These are phyloP conservation scores for Citrus cavaleriei DNA, from an alignment of 345 rosid genomes.

Conservation along the genomic window DNA sequence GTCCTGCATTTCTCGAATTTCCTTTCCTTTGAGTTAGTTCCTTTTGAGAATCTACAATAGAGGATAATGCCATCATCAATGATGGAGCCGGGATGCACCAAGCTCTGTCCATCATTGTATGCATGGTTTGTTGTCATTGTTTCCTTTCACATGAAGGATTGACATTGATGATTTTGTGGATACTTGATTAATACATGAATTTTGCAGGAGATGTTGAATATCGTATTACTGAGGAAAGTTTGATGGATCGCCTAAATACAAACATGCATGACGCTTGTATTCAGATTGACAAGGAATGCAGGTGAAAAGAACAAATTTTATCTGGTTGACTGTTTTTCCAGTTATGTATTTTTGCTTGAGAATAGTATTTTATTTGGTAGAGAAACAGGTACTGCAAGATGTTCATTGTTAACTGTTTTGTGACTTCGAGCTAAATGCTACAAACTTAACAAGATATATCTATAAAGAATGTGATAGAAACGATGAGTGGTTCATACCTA, in stretches of 20 bases:
- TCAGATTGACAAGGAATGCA: slow-evolving; percentile 63
- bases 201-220: slow-evolving; percentile 42
- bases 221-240: slow-evolving; percentile 58
- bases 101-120: not conserved
- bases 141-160: not conserved
- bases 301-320: slow-evolving; percentile 30
- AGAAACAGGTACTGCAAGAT: not conserved
- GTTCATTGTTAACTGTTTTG: not conserved
- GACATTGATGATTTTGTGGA: not conserved
- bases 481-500: not conserved
- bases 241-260: slow-evolving; percentile 67
- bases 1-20: not conserved
- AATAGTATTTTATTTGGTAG: not conserved
- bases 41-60: not conserved
- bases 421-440: not conserved
- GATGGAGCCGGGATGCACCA: not conserved
- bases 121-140: not conserved
- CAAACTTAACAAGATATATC: not conserved
- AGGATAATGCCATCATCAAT: not conserved
- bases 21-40: not conserved
- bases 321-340: not conserved
- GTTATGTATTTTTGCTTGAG: not conserved
- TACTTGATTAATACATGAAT: not conserved
- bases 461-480: not conserved
- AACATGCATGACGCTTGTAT: slow-evolving; percentile 67